These are phyloP conservation scores for Verticillium zaregamsianum DNA, from an alignment of 2,329 filamentous ascomycete species.

Conservation along the genomic window DNA sequence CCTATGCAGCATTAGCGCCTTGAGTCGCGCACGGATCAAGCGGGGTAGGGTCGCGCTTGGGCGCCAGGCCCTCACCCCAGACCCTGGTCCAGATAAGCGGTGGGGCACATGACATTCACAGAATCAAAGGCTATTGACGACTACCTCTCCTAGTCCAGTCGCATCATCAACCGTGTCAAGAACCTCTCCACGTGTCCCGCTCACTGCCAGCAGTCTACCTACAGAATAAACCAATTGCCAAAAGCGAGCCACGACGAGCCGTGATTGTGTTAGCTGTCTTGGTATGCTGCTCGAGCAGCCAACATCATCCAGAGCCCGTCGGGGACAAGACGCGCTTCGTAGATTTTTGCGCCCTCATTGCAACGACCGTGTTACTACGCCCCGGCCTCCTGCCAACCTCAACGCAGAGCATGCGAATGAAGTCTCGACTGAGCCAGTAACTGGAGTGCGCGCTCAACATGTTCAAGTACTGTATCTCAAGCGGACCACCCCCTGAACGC, in stretches of 20 bases:
- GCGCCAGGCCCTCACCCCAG: not conserved
- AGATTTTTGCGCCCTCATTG: conserved; percentile 55
- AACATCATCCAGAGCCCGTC: not conserved
- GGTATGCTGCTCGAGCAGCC: not conserved
- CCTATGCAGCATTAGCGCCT: not conserved
- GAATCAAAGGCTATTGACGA: no score
- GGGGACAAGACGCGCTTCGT: conserved; percentile 22
- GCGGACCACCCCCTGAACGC: conserved; percentile 74
- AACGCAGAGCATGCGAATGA: conserved; percentile 84
- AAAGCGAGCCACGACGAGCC: no score
- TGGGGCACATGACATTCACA: not conserved
- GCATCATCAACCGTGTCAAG: no score
- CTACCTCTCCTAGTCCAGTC: no score
- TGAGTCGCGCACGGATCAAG: not conserved
- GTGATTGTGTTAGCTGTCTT: no score
- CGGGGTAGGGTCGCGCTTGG: conserved; percentile 1
- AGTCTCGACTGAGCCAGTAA: conserved; percentile 86
- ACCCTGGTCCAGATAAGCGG: not conserved
- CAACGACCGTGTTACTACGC: conserved; percentile 51
- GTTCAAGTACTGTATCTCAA: conserved; percentile 94
- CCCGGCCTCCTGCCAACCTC: conserved; percentile 78
- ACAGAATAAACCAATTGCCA: no score
- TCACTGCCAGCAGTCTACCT: no score
- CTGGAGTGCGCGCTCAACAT: conserved; percentile 95
- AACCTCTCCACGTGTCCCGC: no score